Percentiles rank a stretch among this genome's conserved stretches.
phyloP scores from a whole-genome alignment of 352 stramenopile genomes.

The Pythium apleroticum region DNA sequence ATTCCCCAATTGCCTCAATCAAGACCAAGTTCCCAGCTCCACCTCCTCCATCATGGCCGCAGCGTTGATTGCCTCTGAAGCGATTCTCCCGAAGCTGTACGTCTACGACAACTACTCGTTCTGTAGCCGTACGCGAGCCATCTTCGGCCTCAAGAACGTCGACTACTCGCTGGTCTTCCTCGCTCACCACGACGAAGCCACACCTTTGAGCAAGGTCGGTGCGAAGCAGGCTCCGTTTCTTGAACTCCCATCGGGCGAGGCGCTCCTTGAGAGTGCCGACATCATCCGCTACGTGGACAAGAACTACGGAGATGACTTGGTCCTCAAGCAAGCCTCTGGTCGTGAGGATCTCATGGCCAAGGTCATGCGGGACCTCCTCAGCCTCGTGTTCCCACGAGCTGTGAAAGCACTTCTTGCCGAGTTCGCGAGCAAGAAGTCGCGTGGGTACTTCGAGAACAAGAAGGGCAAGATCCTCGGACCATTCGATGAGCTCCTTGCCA shows the following conservation, averaged over 20 bases:
- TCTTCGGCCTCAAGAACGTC: constrained; percentile 47
- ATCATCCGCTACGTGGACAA: constrained; percentile 45
- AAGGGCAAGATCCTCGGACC: constrained; percentile 30
- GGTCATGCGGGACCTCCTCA: constrained; percentile 28
- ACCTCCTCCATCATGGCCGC: too few species aligned
- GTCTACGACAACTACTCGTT: constrained; percentile 63
- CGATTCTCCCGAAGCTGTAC: constrained; percentile 40
- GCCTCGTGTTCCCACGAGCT: constrained; percentile 46
- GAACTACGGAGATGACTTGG: constrained; percentile 30
- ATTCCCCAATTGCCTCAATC: too few species aligned
- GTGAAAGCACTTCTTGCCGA: constrained; percentile 42
- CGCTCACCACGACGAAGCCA: constrained; percentile 41
- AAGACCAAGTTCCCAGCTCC: too few species aligned
- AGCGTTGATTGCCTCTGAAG: too few species aligned
- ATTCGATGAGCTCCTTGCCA: constrained; percentile 38
- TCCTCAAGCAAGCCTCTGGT: constrained; percentile 33
- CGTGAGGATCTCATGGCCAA: constrained; percentile 40
- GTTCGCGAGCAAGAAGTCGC: constrained; percentile 43
- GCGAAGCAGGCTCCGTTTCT: constrained; percentile 18
- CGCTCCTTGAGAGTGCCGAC: constrained; percentile 34
- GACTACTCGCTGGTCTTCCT: constrained; percentile 35
- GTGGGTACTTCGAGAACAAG: constrained; percentile 22
- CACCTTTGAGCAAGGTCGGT: constrained; percentile 33
- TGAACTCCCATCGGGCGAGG: too few species aligned
- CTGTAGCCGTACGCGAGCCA: constrained; percentile 49